phyloP scores from a whole-genome alignment of 768 basidiomycete species.

The Dioszegia aurantiaca region DNA sequence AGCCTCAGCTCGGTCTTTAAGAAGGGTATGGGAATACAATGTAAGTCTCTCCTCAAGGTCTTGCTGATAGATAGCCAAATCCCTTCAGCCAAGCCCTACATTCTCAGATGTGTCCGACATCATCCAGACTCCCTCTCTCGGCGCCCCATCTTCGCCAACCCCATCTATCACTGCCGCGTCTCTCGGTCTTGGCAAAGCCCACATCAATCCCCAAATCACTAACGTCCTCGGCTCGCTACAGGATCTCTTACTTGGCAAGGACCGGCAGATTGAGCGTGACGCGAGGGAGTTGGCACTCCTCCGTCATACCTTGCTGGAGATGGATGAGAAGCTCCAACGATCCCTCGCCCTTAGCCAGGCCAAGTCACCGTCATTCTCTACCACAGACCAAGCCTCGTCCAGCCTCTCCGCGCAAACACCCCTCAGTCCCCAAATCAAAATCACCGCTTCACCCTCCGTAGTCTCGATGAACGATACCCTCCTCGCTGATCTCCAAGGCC shows the following conservation, averaged over 20 bases:
- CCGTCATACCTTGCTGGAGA: conserved; percentile 38
- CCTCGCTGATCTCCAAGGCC: conserved; percentile 31
- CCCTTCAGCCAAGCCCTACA: neutral
- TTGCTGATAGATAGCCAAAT: conserved; percentile 3
- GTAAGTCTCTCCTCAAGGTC: neutral
- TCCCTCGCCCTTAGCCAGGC: neutral
- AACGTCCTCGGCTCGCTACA: conserved; percentile 38
- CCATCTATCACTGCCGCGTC: neutral
- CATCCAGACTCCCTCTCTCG: conserved; percentile 3
- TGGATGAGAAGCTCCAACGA: conserved; percentile 42
- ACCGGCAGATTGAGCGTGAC: conserved; percentile 44
- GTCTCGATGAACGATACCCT: conserved; percentile 17
- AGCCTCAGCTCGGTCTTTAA: conserved; percentile 34
- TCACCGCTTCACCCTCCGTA: conserved; percentile 33
- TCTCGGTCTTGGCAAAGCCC: neutral
- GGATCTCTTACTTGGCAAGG: conserved; percentile 39
- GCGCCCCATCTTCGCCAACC: neutral
- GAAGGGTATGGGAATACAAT: conserved; percentile 12
- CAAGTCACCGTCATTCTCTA: neutral
- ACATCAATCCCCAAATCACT: conserved; percentile 27
- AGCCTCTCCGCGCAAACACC: neutral
- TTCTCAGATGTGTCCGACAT: conserved; percentile 2
- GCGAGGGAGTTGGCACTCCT: conserved; percentile 42
- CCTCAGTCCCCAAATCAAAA: conserved; percentile 29
- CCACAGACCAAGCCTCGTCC: neutral